phyloP scores from a whole-genome alignment of 2,329 filamentous ascomycete species.

The Penicillium sp. region DNA sequence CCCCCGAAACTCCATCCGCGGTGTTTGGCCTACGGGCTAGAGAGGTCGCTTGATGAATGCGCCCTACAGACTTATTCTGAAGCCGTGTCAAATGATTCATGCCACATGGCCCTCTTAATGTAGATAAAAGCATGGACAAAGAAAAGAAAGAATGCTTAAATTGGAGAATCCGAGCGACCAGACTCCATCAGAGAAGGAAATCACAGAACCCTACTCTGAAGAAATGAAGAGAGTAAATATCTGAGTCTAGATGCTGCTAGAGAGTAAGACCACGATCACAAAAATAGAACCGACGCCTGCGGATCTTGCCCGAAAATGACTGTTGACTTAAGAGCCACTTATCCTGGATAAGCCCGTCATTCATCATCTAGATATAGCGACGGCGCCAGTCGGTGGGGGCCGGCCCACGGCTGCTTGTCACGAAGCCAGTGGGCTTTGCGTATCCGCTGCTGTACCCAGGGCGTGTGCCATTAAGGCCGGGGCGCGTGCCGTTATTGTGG shows the following conservation, averaged over 20 bases:
- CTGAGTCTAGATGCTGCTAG: slow-evolving; percentile 4
- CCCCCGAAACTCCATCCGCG: no score
- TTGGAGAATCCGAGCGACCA: neutral
- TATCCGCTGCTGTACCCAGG: slow-evolving; percentile 22
- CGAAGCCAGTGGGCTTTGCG: slow-evolving; percentile 35
- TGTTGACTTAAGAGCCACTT: neutral
- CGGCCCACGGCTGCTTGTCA: slow-evolving; percentile 35
- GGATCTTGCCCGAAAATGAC: slow-evolving; percentile 18
- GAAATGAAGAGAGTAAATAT: slow-evolving; percentile 4
- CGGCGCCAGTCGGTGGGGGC: slow-evolving; percentile 34
- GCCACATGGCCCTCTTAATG: neutral
- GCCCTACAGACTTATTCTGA: neutral
- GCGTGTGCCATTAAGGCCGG: slow-evolving; percentile 25
- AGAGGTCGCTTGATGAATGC: no score
- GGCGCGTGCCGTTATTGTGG: slow-evolving; percentile 27
- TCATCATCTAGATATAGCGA: slow-evolving; percentile 25
- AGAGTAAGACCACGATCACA: neutral
- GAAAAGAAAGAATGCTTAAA: slow-evolving; percentile 3
- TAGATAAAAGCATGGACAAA: neutral
- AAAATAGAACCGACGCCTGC: neutral
- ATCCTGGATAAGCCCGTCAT: neutral
- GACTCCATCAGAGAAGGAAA: neutral
- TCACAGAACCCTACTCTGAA: slow-evolving; percentile 4
- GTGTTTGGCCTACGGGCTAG: neutral
- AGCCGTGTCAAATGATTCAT: neutral